Evolutionary conservation across 768 basidiomycete species (phyloP).

Genomic region (Boletus sp.): DNA sequence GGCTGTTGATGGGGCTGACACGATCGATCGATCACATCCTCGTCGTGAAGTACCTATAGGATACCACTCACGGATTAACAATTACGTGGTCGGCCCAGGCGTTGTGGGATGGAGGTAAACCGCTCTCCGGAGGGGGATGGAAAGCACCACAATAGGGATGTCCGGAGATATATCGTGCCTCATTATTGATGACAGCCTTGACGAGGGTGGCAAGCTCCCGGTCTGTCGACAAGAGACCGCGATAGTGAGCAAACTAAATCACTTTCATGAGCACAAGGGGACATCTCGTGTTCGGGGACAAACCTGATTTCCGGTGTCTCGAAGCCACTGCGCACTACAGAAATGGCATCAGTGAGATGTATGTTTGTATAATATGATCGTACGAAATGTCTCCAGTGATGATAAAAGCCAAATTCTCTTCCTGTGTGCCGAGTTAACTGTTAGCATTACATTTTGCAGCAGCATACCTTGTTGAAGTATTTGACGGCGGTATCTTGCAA

Average conservation of each 20-base stretch:
- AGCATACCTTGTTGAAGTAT: conserved; percentile 62
- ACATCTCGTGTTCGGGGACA: conserved; percentile 3
- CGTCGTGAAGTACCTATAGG: neutral
- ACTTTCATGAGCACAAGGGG: neutral
- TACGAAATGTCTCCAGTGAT: conserved; percentile 83
- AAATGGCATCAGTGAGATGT: conserved; percentile 5
- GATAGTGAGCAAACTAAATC: conserved; percentile 68
- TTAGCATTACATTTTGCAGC: neutral
- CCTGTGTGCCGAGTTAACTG: conserved; percentile 34
- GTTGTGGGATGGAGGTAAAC: conserved; percentile 61
- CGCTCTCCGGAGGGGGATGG: conserved; percentile 77
- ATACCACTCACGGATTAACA: conserved; percentile 63
- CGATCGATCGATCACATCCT: neutral
- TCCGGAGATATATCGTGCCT: conserved; percentile 67
- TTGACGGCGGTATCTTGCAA: conserved; percentile 71
- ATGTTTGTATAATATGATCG: conserved; percentile 25
- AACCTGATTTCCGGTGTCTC: conserved; percentile 79
- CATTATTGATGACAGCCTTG: conserved; percentile 81
- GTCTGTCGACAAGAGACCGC: conserved; percentile 55
- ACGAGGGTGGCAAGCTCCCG: conserved; percentile 59
- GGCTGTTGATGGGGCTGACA: conserved; percentile 61
- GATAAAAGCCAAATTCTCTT: conserved; percentile 73
- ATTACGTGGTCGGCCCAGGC: conserved; percentile 67
- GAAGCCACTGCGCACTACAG: conserved; percentile 75
- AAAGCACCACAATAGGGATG: conserved; percentile 82